phyloP scores from a whole-genome alignment of 192 early-diverging fungal species.

The Backusella liffmaniae region DNA sequence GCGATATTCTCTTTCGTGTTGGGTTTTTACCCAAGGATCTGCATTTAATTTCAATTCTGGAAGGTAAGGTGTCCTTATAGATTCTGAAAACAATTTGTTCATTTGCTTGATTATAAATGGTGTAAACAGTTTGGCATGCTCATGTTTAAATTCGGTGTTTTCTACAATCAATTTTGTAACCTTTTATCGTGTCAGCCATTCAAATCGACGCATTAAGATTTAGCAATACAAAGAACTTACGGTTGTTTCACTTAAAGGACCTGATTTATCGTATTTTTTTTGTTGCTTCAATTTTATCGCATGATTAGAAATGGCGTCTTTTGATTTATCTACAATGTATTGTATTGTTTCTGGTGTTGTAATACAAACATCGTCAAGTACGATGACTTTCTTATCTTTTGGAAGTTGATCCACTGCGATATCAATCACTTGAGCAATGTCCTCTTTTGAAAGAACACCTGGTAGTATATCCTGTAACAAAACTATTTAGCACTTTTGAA shows the following conservation, averaged over 20 bases:
- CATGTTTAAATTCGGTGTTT: not conserved
- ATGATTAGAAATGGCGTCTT: not conserved
- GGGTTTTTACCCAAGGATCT: not conserved
- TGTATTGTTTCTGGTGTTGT: not conserved
- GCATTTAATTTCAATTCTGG: not conserved
- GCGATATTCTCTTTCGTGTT: not conserved
- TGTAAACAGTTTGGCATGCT: not conserved
- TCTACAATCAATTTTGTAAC: not conserved
- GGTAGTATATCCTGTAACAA: not conserved
- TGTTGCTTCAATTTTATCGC: not conserved
- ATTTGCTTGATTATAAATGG: not conserved
- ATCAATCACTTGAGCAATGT: not conserved
- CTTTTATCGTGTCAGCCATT: not conserved
- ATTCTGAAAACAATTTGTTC: not conserved
- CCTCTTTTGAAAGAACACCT: not conserved
- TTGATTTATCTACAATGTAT: not conserved
- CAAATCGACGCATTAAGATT: not conserved
- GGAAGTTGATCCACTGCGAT: not conserved
- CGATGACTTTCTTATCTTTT: not conserved
- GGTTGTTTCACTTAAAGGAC: not conserved
- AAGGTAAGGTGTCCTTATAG: not conserved
- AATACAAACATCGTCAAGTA: not conserved
- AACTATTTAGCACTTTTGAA: not conserved
- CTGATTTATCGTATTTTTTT: not conserved
- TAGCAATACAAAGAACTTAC: not conserved